Base-by-base conservation (phyloP, 306 rosid species). In the Phaseolus lunatus region DNA sequence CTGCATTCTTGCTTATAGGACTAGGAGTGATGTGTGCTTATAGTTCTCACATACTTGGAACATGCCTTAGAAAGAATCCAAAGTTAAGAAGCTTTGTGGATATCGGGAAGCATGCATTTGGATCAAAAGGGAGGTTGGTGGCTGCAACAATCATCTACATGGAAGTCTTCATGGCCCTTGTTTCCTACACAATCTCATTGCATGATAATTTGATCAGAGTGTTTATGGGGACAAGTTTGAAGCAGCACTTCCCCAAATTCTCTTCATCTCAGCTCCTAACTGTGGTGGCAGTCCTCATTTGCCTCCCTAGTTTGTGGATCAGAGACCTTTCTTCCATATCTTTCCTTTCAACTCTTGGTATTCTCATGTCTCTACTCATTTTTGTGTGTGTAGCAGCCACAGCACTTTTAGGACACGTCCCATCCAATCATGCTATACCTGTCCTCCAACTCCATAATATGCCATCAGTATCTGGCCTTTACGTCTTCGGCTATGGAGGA, bases 151-250 rank as follows among this genome's bases (percentile, higher is more conserved):
- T 92, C 48, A 62, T 89, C 35, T 89, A 87, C 88, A 2, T 80
- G 43, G 97, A 90, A 45, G 89, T 92, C 49, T 90, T 92, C 85
- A 86, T 90, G 97, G 70, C 87, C 27, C 96, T 92, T 5, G 88
- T 92, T 19, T 92, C 97, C 77, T 92, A 89, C 87, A 92, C 97
- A 26, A 92, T 90, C 71, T 89, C 96, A 7, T 52, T 92, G 13
- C 97, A 92, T 4, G 97, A 92, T 83, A 92, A 90, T 76, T 62
- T 92, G 49, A 57, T 1, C 53, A 82, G 52, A 9, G 87, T 80
- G 15, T 86, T 92, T 77, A 0, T 79, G 0, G 89, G 89, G 33
- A 77, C 56, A 0, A 82, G 74, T 19, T 27, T 92, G 13, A 83
- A 72, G 48, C 9, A 87, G 16, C 66, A 86, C 0, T 35, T 87